Conservation (phyloP, 345 rosid species). For the Pseudoturritis turrita region DNA sequence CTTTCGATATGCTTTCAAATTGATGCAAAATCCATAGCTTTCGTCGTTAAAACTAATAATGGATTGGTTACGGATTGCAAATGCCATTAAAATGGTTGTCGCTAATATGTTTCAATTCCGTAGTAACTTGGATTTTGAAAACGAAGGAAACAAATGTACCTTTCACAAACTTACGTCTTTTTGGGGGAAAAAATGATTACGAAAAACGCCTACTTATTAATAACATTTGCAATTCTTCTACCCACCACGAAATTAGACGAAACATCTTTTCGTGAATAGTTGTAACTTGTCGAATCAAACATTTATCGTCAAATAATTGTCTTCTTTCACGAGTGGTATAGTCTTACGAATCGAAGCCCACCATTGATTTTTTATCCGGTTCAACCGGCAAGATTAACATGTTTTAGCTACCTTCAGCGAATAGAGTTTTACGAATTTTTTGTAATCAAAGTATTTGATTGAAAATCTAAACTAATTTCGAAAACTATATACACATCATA, state of each 20-base stretch:
- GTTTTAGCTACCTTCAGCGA: background rate
- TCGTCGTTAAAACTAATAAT: too few relatives aligned
- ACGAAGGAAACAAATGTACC: background rate
- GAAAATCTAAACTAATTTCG: background rate
- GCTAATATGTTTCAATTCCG: too few relatives aligned
- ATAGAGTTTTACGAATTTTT: background rate
- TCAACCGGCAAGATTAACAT: background rate
- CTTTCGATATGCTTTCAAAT: too few relatives aligned
- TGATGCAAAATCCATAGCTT: too few relatives aligned
- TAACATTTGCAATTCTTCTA: background rate
- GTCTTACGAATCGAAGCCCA: background rate
- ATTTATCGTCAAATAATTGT: background rate
- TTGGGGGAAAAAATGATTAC: background rate
- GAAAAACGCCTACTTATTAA: background rate
- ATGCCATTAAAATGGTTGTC: too few relatives aligned
- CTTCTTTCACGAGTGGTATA: conserved; percentile 1
- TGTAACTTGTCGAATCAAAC: background rate
- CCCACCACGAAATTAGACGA: background rate
- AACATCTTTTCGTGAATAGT: conserved; percentile 11
- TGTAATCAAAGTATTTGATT: background rate
- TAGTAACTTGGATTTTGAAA: background rate
- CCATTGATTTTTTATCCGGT: background rate
- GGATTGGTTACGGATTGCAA: too few relatives aligned
- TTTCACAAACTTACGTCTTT: background rate
- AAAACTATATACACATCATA: background rate